Evolutionary conservation across 2,329 filamentous ascomycete species (phyloP).

Genomic region (Arthrobotrys sinensis): DNA sequence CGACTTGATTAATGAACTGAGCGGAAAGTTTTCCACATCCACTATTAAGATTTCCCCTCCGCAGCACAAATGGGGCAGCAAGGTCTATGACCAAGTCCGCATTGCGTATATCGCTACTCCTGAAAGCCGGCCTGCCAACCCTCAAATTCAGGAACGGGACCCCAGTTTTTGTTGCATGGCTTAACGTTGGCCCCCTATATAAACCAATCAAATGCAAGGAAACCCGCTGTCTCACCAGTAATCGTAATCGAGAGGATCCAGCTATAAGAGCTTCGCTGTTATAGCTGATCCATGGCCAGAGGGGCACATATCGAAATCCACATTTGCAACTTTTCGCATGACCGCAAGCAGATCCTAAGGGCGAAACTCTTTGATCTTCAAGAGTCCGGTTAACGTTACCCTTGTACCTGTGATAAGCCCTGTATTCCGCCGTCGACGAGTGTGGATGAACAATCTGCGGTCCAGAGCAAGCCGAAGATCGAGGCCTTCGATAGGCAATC

Average conservation of each 20-base stretch:
- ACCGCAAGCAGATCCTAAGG: slow-evolving; percentile 40
- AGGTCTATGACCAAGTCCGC: slow-evolving; percentile 5
- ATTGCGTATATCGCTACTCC: slow-evolving; percentile 47
- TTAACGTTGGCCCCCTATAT: slow-evolving; percentile 31
- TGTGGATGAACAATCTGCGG: slow-evolving; percentile 20
- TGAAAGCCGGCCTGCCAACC: slow-evolving; percentile 22
- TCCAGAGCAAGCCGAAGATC: slow-evolving; percentile 32
- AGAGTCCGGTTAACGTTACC: slow-evolving; percentile 38
- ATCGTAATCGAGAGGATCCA: slow-evolving; percentile 48
- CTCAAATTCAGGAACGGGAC: slow-evolving; percentile 51
- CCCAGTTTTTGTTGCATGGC: slow-evolving; percentile 46
- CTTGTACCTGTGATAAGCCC: slow-evolving; percentile 41
- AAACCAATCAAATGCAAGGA: slow-evolving; percentile 38
- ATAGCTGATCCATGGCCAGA: slow-evolving; percentile 31
- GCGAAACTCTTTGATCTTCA: slow-evolving; percentile 52
- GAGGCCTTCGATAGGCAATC: slow-evolving; percentile 44
- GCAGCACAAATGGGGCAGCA: background rate
- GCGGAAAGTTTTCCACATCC: slow-evolving; percentile 44
- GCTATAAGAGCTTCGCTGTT: slow-evolving; percentile 11
- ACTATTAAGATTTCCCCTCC: slow-evolving; percentile 26
- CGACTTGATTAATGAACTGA: slow-evolving; percentile 1
- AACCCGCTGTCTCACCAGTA: slow-evolving; percentile 37
- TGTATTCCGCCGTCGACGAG: background rate
- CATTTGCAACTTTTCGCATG: slow-evolving; percentile 14
- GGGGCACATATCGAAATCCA: slow-evolving; percentile 20